These are phyloP conservation scores for Kuraishia ogatae DNA, from an alignment of 805 yeast species.

Conservation along the genomic window DNA sequence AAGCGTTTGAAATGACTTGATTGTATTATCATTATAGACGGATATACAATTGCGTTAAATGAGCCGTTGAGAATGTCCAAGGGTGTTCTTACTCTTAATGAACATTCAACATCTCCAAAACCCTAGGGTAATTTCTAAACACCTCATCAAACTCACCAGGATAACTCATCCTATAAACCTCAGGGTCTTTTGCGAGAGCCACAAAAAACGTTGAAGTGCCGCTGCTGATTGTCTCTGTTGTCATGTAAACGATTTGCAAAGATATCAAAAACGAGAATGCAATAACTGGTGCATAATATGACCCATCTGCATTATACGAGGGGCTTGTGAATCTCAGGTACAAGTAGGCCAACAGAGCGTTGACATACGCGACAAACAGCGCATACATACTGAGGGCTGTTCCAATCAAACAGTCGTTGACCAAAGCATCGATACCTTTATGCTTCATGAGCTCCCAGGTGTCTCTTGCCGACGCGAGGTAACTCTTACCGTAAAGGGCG, in stretches of 20 bases:
- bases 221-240: slow-evolving; percentile 61
- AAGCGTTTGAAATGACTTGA: too few species aligned
- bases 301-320: slow-evolving; percentile 49
- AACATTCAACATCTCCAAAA: not conserved
- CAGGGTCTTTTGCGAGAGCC: slow-evolving; percentile 76
- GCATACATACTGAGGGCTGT: slow-evolving; percentile 75
- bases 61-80: too few species aligned
- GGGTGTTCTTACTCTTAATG: not conserved
- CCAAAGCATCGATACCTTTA: slow-evolving; percentile 78
- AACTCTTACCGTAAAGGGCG: slow-evolving; percentile 79
- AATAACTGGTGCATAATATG: slow-evolving; percentile 62
- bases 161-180: slow-evolving; percentile 61
- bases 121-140: slow-evolving; percentile 3
- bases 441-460: slow-evolving; percentile 71
- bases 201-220: slow-evolving; percentile 77
- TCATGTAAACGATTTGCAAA: slow-evolving; percentile 61
- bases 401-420: slow-evolving; percentile 76
- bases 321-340: slow-evolving; percentile 65
- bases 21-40: too few species aligned
- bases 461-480: slow-evolving; percentile 67
- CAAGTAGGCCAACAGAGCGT: slow-evolving; percentile 47
- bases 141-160: slow-evolving; percentile 28
- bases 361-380: slow-evolving; percentile 53
- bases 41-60: too few species aligned
- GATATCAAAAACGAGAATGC: slow-evolving; percentile 70